Conservation (phyloP, 2,329 filamentous ascomycete species). For the Penicillium olsonii region DNA sequence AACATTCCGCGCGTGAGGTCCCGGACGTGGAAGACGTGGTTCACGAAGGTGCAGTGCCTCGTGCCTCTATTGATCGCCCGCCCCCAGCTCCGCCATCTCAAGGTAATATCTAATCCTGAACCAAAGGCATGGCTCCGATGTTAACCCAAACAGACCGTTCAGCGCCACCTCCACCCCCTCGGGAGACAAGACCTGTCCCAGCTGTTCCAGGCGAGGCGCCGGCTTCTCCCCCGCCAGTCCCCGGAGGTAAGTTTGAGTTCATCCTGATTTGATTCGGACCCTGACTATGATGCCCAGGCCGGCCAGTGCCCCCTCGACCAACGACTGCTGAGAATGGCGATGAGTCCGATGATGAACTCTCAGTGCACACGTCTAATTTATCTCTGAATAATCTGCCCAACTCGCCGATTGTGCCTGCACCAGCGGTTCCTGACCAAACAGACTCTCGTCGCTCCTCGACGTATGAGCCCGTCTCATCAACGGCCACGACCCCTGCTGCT, state of each 20-base stretch:
- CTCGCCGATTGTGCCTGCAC: constrained; percentile 51
- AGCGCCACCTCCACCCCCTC: constrained; percentile 45
- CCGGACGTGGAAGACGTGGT: constrained; percentile 57
- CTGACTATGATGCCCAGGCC: constrained; percentile 54
- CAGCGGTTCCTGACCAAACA: constrained; percentile 42
- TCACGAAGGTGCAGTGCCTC: constrained; percentile 34
- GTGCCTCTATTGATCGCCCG: constrained; percentile 44
- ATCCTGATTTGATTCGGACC: not conserved
- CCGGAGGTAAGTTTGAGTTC: constrained; percentile 57
- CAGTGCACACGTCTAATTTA: constrained; percentile 51
- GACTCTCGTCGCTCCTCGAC: constrained; percentile 42
- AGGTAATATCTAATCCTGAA: constrained; percentile 46
- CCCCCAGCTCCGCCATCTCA: constrained; percentile 49
- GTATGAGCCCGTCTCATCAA: constrained; percentile 47
- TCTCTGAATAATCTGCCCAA: constrained; percentile 45
- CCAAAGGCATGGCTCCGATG: not conserved
- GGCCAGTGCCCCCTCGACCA: constrained; percentile 59
- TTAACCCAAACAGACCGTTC: constrained; percentile 43
- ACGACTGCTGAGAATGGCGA: constrained; percentile 75
- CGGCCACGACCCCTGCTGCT: constrained; percentile 31
- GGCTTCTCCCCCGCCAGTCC: constrained; percentile 36
- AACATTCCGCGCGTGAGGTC: constrained; percentile 48
- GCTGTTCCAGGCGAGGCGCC: constrained; percentile 39
- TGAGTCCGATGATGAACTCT: constrained; percentile 86
- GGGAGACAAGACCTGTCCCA: constrained; percentile 41